Evolutionary conservation across 2,329 filamentous ascomycete species (phyloP), one percentile per base, ranked within the genome.

Genomic region (Sphaceloma murrayae): DNA sequence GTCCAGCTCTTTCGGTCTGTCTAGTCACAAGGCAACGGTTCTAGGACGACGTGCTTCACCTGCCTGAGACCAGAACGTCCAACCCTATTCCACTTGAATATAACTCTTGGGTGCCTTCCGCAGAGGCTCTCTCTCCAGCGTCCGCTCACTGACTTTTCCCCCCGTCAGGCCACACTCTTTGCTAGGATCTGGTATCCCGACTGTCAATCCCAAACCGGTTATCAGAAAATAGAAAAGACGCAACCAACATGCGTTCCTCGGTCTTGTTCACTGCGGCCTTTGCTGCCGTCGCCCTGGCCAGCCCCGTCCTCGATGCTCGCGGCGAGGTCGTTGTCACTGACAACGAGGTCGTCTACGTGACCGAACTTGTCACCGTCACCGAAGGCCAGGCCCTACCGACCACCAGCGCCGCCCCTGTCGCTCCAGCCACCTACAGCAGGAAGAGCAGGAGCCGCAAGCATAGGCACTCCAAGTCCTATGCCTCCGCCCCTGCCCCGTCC

Each of bases 301-400:
- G 57, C 21, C 62, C 62, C 6, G 36, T 30, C 24, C 49, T 55
- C 49, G 34, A 53, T 46, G 50, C 49, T 46, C 52, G 52, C 36
- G 47, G 53, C 24, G 51, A 58, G 46, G 54, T 53, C 33, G 48
- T 58, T 31, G 53, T 55, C 29, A 51, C 48, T 33, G 51, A 52
- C 46, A 53, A 49, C 44, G 56, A 62, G 17, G 45, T 58, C 27
- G 53, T 54, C 42, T 58, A 57, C 47, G 54, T 53, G 43, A 62
- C 58, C 45, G 46, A 60, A 33, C 45, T 58, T 43, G 57, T 63
- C 46, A 62, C 60, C 45, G 56, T 60, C 48, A 60, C 58, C 34
- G 55, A 51, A 17, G 57, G 52, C 24, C 42, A 45, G 42, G 50
- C 46, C 10, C 49, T 46, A 32, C 13, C 50, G 13, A 30, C 51